phyloP scores from a whole-genome alignment of 331 rosid genomes.

The Stylosanthes scabra region DNA sequence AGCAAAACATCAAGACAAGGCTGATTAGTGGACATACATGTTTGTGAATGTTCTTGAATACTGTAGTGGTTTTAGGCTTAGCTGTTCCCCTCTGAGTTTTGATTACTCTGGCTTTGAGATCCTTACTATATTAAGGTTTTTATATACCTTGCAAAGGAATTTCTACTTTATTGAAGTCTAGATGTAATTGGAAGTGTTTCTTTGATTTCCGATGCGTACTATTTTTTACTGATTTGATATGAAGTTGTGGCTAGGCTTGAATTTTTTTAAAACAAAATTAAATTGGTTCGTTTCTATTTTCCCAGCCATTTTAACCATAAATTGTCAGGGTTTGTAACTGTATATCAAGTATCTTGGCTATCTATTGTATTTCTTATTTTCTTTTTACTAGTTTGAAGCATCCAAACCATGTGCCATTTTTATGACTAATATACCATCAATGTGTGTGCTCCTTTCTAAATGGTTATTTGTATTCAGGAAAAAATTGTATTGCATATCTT shows the following conservation, averaged over 20 bases:
- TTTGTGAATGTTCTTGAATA: constrained; percentile 8
- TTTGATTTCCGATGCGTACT: neutral
- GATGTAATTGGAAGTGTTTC: constrained; percentile 1
- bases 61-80: neutral
- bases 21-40: constrained; percentile 8
- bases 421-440: neutral
- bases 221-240: constrained; percentile 7
- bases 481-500: constrained; percentile 3
- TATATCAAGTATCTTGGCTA: neutral
- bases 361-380: neutral
- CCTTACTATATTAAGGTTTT: neutral
- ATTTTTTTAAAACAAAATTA: neutral
- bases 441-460: constrained; percentile 7
- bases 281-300: neutral
- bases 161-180: neutral
- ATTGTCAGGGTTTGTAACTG: neutral
- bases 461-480: constrained; percentile 15
- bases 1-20: neutral
- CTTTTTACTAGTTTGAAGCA: too few relatives aligned
- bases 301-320: neutral
- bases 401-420: neutral
- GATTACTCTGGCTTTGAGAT: neutral
- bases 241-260: constrained; percentile 9
- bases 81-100: neutral
- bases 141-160: neutral